Conservation (phyloP, 192 early-diverging fungal species). For the Coemansia asiatica region DNA sequence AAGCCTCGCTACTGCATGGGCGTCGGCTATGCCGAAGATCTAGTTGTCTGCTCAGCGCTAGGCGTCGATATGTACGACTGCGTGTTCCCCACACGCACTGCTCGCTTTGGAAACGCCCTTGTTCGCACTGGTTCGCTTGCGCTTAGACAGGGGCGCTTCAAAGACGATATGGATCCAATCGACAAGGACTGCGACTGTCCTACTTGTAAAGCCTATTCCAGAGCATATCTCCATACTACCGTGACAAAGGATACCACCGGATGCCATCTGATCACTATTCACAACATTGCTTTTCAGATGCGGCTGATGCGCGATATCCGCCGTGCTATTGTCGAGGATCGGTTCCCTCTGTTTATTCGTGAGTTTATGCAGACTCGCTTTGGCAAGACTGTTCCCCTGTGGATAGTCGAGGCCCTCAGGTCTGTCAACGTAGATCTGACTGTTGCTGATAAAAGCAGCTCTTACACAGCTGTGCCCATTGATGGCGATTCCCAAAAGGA, state of each 20-base stretch:
- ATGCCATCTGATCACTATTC: conserved; percentile 77
- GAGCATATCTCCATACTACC: conserved; percentile 69
- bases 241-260: conserved; percentile 76
- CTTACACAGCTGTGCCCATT: conserved; percentile 37
- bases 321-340: conserved; percentile 65
- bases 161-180: conserved; percentile 68
- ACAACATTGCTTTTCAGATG: conserved; percentile 86
- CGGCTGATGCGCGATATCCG: conserved; percentile 79
- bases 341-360: conserved; percentile 69
- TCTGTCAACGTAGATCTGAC: conserved; percentile 69
- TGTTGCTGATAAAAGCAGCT: conserved; percentile 18
- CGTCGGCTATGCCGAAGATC: conserved; percentile 81
- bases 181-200: conserved; percentile 75
- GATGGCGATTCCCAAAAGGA: conserved; percentile 45
- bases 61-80: conserved; percentile 93
- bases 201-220: conserved; percentile 72
- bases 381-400: conserved; percentile 62
- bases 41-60: conserved; percentile 82
- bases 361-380: conserved; percentile 69
- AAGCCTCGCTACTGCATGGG: conserved; percentile 94
- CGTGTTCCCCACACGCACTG: conserved; percentile 86
- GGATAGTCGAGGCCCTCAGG: conserved; percentile 71
- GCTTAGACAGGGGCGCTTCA: conserved; percentile 64
- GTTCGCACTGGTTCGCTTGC: conserved; percentile 68
- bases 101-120: conserved; percentile 84